Percentiles rank a stretch among this genome's conserved stretches.
These are phyloP conservation scores for Tolypocladium pustulatum DNA, from an alignment of 2,329 filamentous ascomycete species.

Conservation along the genomic window DNA sequence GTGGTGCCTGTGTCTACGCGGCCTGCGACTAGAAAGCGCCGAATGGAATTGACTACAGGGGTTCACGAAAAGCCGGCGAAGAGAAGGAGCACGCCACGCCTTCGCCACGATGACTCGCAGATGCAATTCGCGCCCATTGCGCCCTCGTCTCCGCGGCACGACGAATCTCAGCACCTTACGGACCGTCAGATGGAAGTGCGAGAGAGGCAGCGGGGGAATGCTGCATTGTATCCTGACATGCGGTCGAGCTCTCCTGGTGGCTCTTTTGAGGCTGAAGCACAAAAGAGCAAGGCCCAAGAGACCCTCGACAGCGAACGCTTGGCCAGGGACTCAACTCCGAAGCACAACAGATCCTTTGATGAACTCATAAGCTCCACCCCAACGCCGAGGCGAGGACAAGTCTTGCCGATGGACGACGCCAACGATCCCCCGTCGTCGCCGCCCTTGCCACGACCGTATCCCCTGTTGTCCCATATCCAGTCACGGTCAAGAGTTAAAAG, in stretches of 20 bases:
- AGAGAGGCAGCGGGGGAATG: conserved; percentile 58
- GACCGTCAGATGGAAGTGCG: conserved; percentile 71
- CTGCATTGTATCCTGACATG: conserved; percentile 58
- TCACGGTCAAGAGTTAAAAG: conserved; percentile 29
- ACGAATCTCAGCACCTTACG: conserved; percentile 65
- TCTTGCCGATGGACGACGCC: conserved; percentile 36
- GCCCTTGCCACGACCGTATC: conserved; percentile 41
- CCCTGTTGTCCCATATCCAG: conserved; percentile 40
- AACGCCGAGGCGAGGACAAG: conserved; percentile 46
- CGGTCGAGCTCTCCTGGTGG: conserved; percentile 35
- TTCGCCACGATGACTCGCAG: conserved; percentile 74
- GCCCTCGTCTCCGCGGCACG: conserved; percentile 38
- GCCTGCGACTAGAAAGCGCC: conserved; percentile 15
- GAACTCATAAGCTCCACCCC: conserved; percentile 50
- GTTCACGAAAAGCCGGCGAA: conserved; percentile 13
- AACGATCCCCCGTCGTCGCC: conserved; percentile 49
- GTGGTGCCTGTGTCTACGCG: conserved; percentile 9
- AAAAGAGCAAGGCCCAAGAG: conserved; percentile 7
- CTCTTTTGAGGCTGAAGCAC: conserved; percentile 10
- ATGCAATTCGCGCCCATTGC: conserved; percentile 64
- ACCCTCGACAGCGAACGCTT: conserved; percentile 6
- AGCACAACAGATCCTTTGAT: conserved; percentile 30
- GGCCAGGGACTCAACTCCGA: conserved; percentile 33
- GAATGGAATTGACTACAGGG: conserved; percentile 16
- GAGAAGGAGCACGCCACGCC: conserved; percentile 33